Conservation (phyloP, 2,329 filamentous ascomycete species). For the Xylariaceae sp. region DNA sequence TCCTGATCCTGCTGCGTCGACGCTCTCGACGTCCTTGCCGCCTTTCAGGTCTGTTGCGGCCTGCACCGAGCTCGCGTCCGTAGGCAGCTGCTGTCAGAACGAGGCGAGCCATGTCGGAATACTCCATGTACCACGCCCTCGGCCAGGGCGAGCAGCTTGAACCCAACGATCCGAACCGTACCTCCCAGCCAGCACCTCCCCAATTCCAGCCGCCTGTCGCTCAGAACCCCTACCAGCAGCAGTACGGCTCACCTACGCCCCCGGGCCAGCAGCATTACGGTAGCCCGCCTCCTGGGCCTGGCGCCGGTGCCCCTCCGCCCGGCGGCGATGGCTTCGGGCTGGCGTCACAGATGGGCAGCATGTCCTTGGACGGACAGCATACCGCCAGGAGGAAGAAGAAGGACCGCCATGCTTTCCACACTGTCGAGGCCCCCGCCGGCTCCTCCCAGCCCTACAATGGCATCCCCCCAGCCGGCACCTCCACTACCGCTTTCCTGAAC, state of each 20-base stretch:
- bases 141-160: constrained; percentile 54
- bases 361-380: constrained; percentile 60
- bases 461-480: constrained; percentile 55
- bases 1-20: too few relatives aligned
- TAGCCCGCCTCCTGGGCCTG: constrained; percentile 28
- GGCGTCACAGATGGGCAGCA: constrained; percentile 71
- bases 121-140: constrained; percentile 52
- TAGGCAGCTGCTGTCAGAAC: too few relatives aligned
- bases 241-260: constrained; percentile 36
- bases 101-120: constrained; percentile 46
- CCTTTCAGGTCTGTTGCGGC: not conserved
- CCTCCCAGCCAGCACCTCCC: constrained; percentile 46
- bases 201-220: constrained; percentile 56
- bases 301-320: constrained; percentile 30
- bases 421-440: constrained; percentile 67
- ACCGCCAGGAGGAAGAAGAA: constrained; percentile 76
- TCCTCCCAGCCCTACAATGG: constrained; percentile 68
- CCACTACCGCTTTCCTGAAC: constrained; percentile 57
- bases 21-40: too few relatives aligned
- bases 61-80: not conserved
- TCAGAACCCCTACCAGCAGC: constrained; percentile 51
- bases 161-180: constrained; percentile 50
- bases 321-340: constrained; percentile 46
- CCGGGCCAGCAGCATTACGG: constrained; percentile 40
- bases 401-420: constrained; percentile 89